Conservation (phyloP, 345 rosid species). For the Gossypium thurberi region DNA sequence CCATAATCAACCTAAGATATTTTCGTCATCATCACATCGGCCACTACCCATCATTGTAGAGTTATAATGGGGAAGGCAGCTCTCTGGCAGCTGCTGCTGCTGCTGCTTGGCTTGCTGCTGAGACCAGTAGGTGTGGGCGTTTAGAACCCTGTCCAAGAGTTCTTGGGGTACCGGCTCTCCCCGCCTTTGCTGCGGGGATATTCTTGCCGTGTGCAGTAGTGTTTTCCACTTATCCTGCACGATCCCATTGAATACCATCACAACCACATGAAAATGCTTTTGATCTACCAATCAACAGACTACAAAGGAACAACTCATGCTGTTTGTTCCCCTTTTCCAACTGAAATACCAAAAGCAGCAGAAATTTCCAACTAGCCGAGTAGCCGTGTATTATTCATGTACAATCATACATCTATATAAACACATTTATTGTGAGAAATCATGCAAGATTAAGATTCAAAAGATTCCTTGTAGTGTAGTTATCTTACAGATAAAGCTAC, state of each 20-base stretch:
- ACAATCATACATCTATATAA: neutral
- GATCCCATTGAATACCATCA: neutral
- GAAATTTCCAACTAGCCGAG: neutral
- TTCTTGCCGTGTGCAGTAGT: conserved; percentile 92
- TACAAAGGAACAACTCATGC: conserved; percentile 2
- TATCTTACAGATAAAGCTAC: conserved; percentile 18
- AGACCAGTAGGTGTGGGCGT: conserved; percentile 87
- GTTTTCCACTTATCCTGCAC: conserved; percentile 97
- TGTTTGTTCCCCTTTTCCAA: neutral
- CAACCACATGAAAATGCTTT: neutral
- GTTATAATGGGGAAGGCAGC: conserved; percentile 46
- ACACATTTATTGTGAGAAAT: neutral
- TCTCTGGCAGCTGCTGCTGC: conserved; percentile 37
- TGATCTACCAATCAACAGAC: neutral
- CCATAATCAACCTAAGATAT: conserved; percentile 9
- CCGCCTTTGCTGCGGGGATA: conserved; percentile 96
- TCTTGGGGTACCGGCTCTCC: conserved; percentile 99
- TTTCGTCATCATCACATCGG: conserved; percentile 9
- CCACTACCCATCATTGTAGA: neutral
- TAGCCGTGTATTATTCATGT: neutral
- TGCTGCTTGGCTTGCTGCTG: conserved; percentile 76
- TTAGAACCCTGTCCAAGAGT: conserved; percentile 79
- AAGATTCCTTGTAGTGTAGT: conserved; percentile 21
- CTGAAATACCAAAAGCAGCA: neutral
- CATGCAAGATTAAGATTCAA: conserved; percentile 11